These are phyloP conservation scores for Malassezia restricta DNA, from an alignment of 1,284 basidiomycete genomes.

Conservation along the genomic window DNA sequence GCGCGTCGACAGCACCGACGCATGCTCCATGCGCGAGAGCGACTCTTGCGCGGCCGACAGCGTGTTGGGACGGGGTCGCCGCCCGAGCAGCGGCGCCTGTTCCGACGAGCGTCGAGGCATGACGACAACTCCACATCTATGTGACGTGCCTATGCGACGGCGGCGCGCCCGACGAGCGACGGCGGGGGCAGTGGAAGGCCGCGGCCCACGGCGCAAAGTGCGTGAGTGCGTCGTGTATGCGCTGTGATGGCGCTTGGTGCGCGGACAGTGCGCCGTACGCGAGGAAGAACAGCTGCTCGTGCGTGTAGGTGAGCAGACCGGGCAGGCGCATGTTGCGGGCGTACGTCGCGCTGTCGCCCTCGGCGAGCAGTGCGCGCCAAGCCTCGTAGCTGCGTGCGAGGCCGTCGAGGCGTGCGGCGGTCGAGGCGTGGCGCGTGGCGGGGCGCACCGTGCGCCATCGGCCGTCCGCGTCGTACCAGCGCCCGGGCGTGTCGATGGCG, in stretches of 20 bases:
- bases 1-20: neutral
- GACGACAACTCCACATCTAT: neutral
- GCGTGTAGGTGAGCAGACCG: constrained; percentile 37
- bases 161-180: constrained; percentile 27
- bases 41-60: neutral
- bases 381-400: constrained; percentile 46
- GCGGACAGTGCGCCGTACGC: constrained; percentile 37
- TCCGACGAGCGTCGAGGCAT: neutral
- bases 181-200: constrained; percentile 34
- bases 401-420: constrained; percentile 52
- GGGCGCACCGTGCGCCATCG: constrained; percentile 72
- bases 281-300: constrained; percentile 47
- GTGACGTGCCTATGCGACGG: too few species aligned
- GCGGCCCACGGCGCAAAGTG: constrained; percentile 34
- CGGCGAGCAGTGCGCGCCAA: constrained; percentile 38
- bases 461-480: constrained; percentile 53
- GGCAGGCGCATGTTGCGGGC: constrained; percentile 41
- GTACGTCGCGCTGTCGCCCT: constrained; percentile 25
- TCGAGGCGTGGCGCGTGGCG: constrained; percentile 40
- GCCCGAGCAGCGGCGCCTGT: neutral
- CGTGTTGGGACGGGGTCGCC: neutral
- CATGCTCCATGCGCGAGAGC: neutral
- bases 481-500: constrained; percentile 81
- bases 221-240: constrained; percentile 32
- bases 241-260: constrained; percentile 27